These are phyloP conservation scores for Lipomyces yamanashiensis DNA, from an alignment of 805 yeast species.

Conservation along the genomic window DNA sequence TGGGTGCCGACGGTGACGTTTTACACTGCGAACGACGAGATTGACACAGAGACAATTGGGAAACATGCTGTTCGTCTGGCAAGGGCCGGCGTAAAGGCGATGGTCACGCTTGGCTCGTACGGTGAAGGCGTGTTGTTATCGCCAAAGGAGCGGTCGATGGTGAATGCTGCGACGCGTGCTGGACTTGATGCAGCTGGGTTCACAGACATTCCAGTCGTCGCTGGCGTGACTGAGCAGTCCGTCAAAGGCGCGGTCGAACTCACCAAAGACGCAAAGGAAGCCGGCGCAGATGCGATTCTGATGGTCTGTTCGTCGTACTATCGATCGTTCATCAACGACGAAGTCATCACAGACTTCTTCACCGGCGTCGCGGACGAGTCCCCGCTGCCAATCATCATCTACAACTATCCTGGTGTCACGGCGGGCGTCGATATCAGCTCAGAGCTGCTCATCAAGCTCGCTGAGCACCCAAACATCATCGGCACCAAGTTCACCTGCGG, in stretches of 20 bases:
- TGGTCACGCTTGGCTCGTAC: conserved; percentile 58
- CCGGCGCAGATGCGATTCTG: conserved; percentile 44
- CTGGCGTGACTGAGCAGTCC: conserved; percentile 57
- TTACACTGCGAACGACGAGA: conserved; percentile 32
- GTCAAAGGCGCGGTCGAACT: conserved; percentile 51
- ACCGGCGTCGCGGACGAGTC: conserved; percentile 52
- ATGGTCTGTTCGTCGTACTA: conserved; percentile 55
- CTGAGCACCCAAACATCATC: conserved; percentile 51
- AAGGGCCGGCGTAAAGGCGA: conserved; percentile 54
- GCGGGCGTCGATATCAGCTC: conserved; percentile 50
- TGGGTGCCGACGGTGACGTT: conserved; percentile 33
- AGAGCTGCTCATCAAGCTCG: conserved; percentile 49
- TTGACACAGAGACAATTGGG: conserved; percentile 54
- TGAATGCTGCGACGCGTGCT: conserved; percentile 41
- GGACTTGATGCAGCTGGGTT: conserved; percentile 48
- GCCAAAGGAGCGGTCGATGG: conserved; percentile 49
- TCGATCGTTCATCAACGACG: conserved; percentile 52
- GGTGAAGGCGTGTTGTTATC: conserved; percentile 61
- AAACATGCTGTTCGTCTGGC: conserved; percentile 53
- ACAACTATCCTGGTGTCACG: conserved; percentile 56
- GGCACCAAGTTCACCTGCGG: conserved; percentile 53
- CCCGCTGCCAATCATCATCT: conserved; percentile 52
- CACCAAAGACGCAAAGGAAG: conserved; percentile 39
- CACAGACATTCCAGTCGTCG: conserved; percentile 51
- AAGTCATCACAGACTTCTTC: conserved; percentile 53